A percentile compares a stretch with the other conserved stretches of the same genome.
These are phyloP conservation scores for Diaporthe sp. DNA, from an alignment of 2,329 filamentous ascomycete genomes.

Conservation along the genomic window DNA sequence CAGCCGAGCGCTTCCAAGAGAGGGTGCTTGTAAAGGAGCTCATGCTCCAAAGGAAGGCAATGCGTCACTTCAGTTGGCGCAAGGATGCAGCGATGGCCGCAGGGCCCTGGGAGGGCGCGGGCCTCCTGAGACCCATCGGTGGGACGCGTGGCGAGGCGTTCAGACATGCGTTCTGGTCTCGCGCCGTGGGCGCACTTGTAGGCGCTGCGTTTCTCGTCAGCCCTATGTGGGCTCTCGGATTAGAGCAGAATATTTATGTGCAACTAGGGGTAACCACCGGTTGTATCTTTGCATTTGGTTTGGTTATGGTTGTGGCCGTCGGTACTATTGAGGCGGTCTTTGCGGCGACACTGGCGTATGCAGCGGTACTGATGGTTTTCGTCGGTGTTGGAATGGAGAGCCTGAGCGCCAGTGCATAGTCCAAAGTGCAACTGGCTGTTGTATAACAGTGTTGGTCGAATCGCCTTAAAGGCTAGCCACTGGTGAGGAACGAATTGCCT, in stretches of 20 bases:
- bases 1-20: neutral
- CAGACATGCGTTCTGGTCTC: neutral
- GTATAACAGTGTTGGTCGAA: neutral
- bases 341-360: conserved; percentile 27
- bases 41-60: neutral
- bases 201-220: conserved; percentile 22
- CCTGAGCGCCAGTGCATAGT: neutral
- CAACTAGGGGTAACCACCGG: conserved; percentile 13
- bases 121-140: conserved; percentile 10
- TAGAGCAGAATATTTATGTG: neutral
- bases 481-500: no score
- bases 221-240: conserved; percentile 12
- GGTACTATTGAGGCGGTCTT: conserved; percentile 12
- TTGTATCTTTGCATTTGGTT: conserved; percentile 16
- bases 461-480: neutral
- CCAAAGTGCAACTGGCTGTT: neutral
- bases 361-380: conserved; percentile 29
- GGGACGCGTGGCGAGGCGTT: conserved; percentile 22
- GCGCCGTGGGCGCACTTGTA: neutral
- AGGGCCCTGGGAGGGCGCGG: conserved; percentile 7
- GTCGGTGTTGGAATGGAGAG: neutral
- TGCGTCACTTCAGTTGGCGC: neutral
- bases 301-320: conserved; percentile 1
- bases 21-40: neutral
- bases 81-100: neutral